Conservation (phyloP, 106 monocot genomes). For the Platanthera guangdongensis region DNA sequence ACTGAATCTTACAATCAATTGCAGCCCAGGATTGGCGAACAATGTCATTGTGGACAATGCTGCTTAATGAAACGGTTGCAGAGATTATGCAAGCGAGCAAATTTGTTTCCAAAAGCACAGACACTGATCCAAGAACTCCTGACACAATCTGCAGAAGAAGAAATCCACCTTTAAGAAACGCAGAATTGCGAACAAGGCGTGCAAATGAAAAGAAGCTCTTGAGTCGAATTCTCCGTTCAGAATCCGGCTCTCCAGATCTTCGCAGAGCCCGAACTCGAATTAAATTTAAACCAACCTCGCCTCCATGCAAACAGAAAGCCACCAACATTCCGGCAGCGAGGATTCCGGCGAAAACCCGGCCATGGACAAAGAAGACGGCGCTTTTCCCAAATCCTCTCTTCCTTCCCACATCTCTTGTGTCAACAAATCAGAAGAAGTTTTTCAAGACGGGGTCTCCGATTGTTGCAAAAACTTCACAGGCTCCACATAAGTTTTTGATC, state of each 20-base stretch:
- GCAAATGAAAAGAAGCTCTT: conserved; percentile 50
- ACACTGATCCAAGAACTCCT: conserved; percentile 52
- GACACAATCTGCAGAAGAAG: conserved; percentile 7
- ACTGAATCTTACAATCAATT: not conserved
- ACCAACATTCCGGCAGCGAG: not conserved
- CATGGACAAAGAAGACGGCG: conserved; percentile 66
- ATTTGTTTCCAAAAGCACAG: conserved; percentile 11
- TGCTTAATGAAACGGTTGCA: conserved; percentile 61
- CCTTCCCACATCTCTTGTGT: conserved; percentile 13
- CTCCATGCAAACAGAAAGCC: conserved; percentile 12
- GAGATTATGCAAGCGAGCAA: conserved; percentile 70
- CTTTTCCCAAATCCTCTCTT: conserved; percentile 74
- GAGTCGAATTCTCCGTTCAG: conserved; percentile 5
- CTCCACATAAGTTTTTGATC: conserved; percentile 51
- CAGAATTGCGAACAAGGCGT: conserved; percentile 36
- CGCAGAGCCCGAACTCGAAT: conserved; percentile 53
- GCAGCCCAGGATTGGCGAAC: conserved; percentile 49
- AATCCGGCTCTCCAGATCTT: conserved; percentile 14
- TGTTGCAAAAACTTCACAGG: conserved; percentile 14
- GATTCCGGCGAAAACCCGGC: conserved; percentile 41
- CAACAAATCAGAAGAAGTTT: conserved; percentile 15
- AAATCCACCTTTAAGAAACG: not conserved
- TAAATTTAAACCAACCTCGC: conserved; percentile 61
- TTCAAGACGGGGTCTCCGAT: conserved; percentile 58
- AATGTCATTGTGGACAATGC: conserved; percentile 77